Conservation (phyloP, 805 yeast genomes). For the Suhomyces prunicola region DNA sequence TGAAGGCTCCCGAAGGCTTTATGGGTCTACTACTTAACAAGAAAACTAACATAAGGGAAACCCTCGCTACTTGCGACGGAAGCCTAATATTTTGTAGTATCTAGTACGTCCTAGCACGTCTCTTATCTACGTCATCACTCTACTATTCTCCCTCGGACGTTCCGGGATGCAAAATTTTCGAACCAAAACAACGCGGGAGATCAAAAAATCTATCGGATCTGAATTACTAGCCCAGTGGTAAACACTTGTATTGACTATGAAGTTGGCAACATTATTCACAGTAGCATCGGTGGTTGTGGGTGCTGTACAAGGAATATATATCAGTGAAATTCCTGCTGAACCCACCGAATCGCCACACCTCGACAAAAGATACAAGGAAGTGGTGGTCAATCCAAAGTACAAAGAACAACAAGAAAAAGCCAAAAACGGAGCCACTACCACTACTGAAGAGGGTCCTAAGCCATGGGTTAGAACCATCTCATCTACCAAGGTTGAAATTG, state of each 20-base stretch:
- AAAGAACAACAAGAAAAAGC: conserved; percentile 17
- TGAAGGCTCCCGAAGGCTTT: conserved; percentile 6
- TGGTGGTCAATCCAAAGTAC: conserved; percentile 29
- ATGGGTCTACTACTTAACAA: conserved; percentile 18
- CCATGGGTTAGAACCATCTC: conserved; percentile 78
- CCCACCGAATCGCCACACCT: conserved; percentile 13
- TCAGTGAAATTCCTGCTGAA: conserved; percentile 2
- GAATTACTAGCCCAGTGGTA: not conserved
- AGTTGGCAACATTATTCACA: conserved; percentile 8
- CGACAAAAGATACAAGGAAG: conserved; percentile 29
- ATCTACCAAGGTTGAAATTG: conserved; percentile 49
- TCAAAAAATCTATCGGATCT: not conserved
- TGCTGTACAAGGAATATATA: not conserved
- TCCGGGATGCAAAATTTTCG: not conserved
- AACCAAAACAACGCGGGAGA: not conserved
- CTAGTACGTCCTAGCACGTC: too few relatives aligned
- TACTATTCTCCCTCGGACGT: not conserved
- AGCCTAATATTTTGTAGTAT: too few relatives aligned
- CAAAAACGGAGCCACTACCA: conserved; percentile 3
- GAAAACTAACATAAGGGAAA: conserved; percentile 11
- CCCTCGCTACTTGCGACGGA: too few relatives aligned
- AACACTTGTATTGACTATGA: conserved; percentile 6
- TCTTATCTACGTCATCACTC: not conserved
- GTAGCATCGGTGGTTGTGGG: conserved; percentile 8
- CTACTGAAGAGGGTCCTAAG: conserved; percentile 28